Base-by-base conservation (phyloP, 805 yeast genomes). In the Metschnikowia drakensbergensis region DNA sequence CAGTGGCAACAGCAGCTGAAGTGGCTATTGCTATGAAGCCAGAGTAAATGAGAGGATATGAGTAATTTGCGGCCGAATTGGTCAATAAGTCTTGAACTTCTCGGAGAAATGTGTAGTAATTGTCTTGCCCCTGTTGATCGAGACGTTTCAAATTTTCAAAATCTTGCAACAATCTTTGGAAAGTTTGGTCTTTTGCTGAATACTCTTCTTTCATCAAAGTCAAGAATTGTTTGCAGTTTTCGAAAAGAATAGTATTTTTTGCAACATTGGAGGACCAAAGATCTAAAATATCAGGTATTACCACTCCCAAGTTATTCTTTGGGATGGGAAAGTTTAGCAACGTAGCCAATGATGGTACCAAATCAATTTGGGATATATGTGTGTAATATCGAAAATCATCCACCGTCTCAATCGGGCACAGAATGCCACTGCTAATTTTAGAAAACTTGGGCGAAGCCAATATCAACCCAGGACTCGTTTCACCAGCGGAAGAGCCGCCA, bases 401-500 rank as follows among this genome's bases (percentile, higher is more conserved):
- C 36, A 71, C 65, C 1, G 59, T 54, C 0, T 62, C 57, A 17
- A 71, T 54, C 8, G 83, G 83, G 11, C 76, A 69, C 27, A n/a
- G 17, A 4, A 48, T 45, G 45, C 46, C 46, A 25, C 36, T 27
- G 49, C 49, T 39, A 10, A 5, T 57, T 50, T 58, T 48, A 42
- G 68, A 54, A 47, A 90, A 77, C 55, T 77, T 76, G 6, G 84
- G 80, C 0, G 97, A 84, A 0, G 86, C 68, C 37, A 92, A 75
- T 1, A 82, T 68, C 59, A 94, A 58, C 0, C 86, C 97, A 1
- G 99, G 85, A 11, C 90, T 86, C 0, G 97, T 92, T 65, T 94
- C 99, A 1, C 97, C 96, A 0, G 76, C 3, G 1, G 97, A 86
- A 0, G 97, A 88, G 1, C 98, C 99, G 6, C 99, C 99, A 64